phyloP scores from a whole-genome alignment of 345 rosid genomes.

The Hibiscus mutabilis region DNA sequence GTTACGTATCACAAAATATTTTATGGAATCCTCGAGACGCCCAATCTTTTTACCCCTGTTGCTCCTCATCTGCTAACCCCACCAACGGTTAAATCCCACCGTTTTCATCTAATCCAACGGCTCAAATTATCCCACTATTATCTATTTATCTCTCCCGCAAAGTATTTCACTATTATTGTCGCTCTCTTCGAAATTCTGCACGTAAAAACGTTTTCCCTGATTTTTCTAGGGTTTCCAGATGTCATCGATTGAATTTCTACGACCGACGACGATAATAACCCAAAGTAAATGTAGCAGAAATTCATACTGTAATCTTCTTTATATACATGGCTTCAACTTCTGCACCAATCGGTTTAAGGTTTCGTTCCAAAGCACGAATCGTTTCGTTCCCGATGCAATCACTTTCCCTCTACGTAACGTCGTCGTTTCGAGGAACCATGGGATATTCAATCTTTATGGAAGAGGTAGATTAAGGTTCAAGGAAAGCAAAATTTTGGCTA shows the following conservation, averaged over 20 bases:
- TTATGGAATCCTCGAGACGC: background rate
- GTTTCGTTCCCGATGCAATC: constrained; percentile 24
- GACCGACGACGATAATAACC: constrained; percentile 24
- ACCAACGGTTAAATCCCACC: background rate
- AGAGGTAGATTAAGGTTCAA: constrained; percentile 22
- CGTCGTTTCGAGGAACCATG: constrained; percentile 6
- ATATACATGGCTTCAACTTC: constrained; percentile 32
- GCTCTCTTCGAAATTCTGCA: background rate
- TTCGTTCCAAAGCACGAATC: constrained; percentile 28
- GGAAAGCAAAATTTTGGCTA: constrained; percentile 38
- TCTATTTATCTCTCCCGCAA: background rate
- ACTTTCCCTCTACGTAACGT: constrained; percentile 16
- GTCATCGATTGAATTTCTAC: constrained; percentile 35
- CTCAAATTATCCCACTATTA: background rate
- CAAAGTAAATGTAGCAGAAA: constrained; percentile 18
- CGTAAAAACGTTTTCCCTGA: background rate
- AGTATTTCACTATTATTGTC: background rate
- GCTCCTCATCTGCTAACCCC: no score
- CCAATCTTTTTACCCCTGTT: background rate
- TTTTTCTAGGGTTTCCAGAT: constrained; percentile 39
- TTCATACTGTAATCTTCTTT: constrained; percentile 25
- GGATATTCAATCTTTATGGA: constrained; percentile 24
- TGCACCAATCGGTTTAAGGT: constrained; percentile 32
- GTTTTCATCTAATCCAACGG: constrained; percentile 19
- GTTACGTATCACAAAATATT: background rate